These are phyloP conservation scores for Xylaria curta DNA, from an alignment of 495 filamentous ascomycete species.

Conservation along the genomic window DNA sequence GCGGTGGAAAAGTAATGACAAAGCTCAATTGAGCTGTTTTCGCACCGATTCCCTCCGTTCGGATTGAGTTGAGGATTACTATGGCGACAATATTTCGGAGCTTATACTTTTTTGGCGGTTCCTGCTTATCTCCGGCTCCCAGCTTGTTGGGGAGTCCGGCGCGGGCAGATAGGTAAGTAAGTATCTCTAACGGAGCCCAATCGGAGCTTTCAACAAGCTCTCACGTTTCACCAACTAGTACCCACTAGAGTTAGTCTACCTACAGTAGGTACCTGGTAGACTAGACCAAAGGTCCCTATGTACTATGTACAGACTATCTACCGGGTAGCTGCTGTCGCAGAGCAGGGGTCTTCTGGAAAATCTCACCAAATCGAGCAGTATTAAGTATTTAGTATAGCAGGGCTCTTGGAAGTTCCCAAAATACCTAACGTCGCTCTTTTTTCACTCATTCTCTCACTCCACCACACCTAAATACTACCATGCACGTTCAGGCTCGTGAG, in stretches of 20 bases:
- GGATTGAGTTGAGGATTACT: constrained; percentile 17
- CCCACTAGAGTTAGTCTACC: too few species aligned
- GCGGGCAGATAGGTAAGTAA: constrained; percentile 33
- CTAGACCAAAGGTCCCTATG: not conserved
- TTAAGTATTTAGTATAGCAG: not conserved
- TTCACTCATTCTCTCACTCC: not conserved
- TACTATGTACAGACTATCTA: too few species aligned
- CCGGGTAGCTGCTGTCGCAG: not conserved
- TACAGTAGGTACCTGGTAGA: too few species aligned
- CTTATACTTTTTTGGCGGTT: constrained; percentile 34
- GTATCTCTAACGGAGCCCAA: constrained; percentile 27
- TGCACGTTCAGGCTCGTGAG: not conserved
- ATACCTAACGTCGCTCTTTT: not conserved
- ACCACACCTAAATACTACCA: not conserved
- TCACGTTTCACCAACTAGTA: too few species aligned
- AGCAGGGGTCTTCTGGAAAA: not conserved
- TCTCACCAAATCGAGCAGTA: not conserved
- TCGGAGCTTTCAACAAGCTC: constrained; percentile 8
- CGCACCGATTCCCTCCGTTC: constrained; percentile 13
- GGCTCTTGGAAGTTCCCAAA: not conserved
- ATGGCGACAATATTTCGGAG: constrained; percentile 28
- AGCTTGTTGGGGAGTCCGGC: constrained; percentile 44
- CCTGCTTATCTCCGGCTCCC: not conserved
- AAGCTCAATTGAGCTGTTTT: constrained; percentile 47
- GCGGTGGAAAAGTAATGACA: constrained; percentile 28